These are phyloP conservation scores for Venturia pyrina DNA, from an alignment of 2,329 filamentous ascomycete species.

Conservation along the genomic window DNA sequence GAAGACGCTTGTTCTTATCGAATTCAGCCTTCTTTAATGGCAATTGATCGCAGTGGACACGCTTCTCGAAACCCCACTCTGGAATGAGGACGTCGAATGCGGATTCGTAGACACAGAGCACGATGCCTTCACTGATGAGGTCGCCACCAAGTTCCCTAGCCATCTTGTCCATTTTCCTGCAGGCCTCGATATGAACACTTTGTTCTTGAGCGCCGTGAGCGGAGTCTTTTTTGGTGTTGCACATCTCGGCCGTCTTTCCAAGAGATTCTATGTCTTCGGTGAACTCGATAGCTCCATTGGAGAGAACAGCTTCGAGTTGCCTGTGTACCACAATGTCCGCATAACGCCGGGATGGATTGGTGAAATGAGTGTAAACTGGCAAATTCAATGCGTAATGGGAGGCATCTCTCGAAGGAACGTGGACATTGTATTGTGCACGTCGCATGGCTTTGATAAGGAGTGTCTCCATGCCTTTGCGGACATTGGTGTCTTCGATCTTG, in stretches of 20 bases:
- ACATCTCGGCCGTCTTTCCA: conserved; percentile 85
- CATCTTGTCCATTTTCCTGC: conserved; percentile 89
- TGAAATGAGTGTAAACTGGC: conserved; percentile 94
- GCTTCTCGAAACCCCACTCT: conserved; percentile 98
- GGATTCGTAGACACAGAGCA: conserved; percentile 95
- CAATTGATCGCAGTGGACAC: conserved; percentile 95
- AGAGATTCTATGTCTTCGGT: conserved; percentile 79
- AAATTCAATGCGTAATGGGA: conserved; percentile 89
- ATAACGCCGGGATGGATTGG: conserved; percentile 87
- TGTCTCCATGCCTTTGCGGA: conserved; percentile 97
- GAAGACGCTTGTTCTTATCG: conserved; percentile 85
- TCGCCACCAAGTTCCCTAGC: conserved; percentile 80
- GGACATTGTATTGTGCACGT: conserved; percentile 88
- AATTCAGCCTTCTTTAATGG: conserved; percentile 99
- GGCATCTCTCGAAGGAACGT: conserved; percentile 71
- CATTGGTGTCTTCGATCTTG: conserved; percentile 76
- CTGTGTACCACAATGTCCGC: conserved; percentile 92
- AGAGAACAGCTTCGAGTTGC: conserved; percentile 79
- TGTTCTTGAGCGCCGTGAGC: conserved; percentile 96
- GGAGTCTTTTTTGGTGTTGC: conserved; percentile 98
- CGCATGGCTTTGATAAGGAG: conserved; percentile 91
- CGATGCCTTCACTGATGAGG: conserved; percentile 88
- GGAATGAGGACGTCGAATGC: conserved; percentile 97
- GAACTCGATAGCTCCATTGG: conserved; percentile 73
- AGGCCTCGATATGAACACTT: conserved; percentile 96